These are phyloP conservation scores for Blastobotrys serpentis DNA, from an alignment of 1,139 yeast genomes.

Conservation along the genomic window DNA sequence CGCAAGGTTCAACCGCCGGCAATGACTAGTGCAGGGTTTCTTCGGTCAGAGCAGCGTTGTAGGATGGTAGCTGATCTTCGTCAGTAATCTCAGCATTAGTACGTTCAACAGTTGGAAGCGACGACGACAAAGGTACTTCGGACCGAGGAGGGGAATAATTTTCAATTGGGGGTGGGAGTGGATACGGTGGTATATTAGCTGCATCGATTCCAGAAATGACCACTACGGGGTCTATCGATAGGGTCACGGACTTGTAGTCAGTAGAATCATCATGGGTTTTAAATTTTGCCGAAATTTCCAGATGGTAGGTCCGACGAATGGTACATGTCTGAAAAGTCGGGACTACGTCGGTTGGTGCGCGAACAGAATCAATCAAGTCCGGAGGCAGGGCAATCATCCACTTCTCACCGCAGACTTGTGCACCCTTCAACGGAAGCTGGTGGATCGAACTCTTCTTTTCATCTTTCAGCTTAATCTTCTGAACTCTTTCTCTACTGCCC, in stretches of 20 bases:
- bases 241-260: background rate
- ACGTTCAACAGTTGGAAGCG: no score
- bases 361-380: conserved; percentile 36
- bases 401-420: background rate
- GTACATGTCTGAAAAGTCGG: conserved; percentile 63
- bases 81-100: no score
- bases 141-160: no score
- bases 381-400: conserved; percentile 28
- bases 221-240: background rate
- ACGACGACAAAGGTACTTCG: no score
- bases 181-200: no score
- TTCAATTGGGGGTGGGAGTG: no score
- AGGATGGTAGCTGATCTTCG: no score
- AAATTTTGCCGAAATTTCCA: conserved; percentile 49
- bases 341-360: conserved; percentile 50
- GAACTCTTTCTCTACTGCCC: background rate
- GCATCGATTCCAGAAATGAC: background rate
- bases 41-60: no score
- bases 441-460: background rate
- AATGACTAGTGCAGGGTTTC: no score
- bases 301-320: conserved; percentile 48
- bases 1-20: no score
- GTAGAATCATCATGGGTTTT: conserved; percentile 27
- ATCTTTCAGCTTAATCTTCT: background rate
- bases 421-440: background rate